Evolutionary conservation across 2,329 filamentous ascomycete species (phyloP).

Genomic region (Aspergillus fischeri): DNA sequence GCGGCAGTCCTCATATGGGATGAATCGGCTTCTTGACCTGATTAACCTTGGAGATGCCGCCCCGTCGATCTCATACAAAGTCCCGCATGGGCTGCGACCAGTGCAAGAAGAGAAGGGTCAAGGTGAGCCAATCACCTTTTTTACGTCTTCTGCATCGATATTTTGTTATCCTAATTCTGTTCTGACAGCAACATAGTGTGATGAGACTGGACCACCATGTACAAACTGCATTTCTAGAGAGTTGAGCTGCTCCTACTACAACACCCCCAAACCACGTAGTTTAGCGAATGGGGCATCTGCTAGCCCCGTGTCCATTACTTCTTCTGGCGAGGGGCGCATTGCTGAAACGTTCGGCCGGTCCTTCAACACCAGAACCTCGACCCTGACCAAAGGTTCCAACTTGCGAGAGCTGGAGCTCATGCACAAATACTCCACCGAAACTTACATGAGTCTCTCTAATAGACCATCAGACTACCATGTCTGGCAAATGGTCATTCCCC

Average conservation of each 20-base stretch:
- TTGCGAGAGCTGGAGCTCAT: slow-evolving; percentile 48
- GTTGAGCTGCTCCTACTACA: slow-evolving; percentile 29
- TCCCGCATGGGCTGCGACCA: slow-evolving; percentile 41
- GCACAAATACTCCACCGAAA: slow-evolving; percentile 49
- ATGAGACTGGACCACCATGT: slow-evolving; percentile 39
- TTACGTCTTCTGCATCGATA: background rate
- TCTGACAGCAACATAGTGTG: slow-evolving; percentile 28
- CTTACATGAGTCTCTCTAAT: slow-evolving; percentile 41
- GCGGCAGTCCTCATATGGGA: background rate
- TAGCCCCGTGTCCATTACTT: slow-evolving; percentile 5
- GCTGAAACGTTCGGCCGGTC: background rate
- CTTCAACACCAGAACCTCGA: background rate
- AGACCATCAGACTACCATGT: slow-evolving; percentile 27
- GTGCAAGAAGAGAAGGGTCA: slow-evolving; percentile 41
- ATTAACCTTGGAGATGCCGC: slow-evolving; percentile 26
- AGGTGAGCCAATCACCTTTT: slow-evolving; percentile 24
- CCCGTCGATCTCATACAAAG: slow-evolving; percentile 40
- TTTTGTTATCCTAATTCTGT: background rate
- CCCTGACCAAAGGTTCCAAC: slow-evolving; percentile 1
- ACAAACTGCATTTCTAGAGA: slow-evolving; percentile 36
- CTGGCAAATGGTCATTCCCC: slow-evolving; percentile 41
- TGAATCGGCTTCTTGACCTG: background rate
- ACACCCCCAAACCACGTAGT: slow-evolving; percentile 14
- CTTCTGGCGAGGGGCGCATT: background rate
- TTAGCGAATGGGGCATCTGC: slow-evolving; percentile 3